phyloP scores from a whole-genome alignment of 2,329 filamentous ascomycete genomes.

The Myriosclerotinia scirpicola region DNA sequence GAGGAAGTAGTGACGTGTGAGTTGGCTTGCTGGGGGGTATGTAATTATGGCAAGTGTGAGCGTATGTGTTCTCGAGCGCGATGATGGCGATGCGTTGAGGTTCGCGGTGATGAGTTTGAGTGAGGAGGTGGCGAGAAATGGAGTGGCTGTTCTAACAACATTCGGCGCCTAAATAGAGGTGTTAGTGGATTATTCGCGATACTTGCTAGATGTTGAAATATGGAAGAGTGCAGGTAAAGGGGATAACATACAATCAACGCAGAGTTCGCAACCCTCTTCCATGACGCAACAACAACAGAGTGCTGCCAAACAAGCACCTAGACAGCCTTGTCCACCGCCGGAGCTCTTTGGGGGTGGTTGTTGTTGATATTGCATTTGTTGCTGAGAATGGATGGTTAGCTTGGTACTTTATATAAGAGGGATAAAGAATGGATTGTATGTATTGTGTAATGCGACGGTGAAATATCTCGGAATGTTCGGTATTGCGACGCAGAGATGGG shows the following conservation, averaged over 20 bases:
- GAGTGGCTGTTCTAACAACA: constrained; percentile 9
- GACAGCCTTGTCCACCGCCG: constrained; percentile 45
- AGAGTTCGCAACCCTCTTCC: constrained; percentile 53
- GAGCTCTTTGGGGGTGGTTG: constrained; percentile 43
- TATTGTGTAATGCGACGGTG: background rate
- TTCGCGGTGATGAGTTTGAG: background rate
- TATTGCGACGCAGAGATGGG: background rate
- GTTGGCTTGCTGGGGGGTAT: constrained; percentile 1
- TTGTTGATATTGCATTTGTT: constrained; percentile 49
- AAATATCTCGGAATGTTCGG: background rate
- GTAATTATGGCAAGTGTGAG: constrained; percentile 9
- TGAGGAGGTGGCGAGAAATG: background rate
- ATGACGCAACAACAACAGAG: constrained; percentile 54
- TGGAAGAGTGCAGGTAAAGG: background rate
- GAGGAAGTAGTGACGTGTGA: background rate
- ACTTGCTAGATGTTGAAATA: background rate
- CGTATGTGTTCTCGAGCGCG: background rate
- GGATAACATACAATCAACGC: constrained; percentile 45
- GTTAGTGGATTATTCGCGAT: constrained; percentile 10
- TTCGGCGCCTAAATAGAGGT: constrained; percentile 11
- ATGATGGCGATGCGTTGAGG: background rate
- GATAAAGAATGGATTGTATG: background rate
- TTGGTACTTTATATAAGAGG: background rate
- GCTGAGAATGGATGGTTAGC: constrained; percentile 35
- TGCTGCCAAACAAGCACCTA: constrained; percentile 49